Base-by-base conservation (phyloP, 2,329 filamentous ascomycete species). In the Penicillium polonicum region DNA sequence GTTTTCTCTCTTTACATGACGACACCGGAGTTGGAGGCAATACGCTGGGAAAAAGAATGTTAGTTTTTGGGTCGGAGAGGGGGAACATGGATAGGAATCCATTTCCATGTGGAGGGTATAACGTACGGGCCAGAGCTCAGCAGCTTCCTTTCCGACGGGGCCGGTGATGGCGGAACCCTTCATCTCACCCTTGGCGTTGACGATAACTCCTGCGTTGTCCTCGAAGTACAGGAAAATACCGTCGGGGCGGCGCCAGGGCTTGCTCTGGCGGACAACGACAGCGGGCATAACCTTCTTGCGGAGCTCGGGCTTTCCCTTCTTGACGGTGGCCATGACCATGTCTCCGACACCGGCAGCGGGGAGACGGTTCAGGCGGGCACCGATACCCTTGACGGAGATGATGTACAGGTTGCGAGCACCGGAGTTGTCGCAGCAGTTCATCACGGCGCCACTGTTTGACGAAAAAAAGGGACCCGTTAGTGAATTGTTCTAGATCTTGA, bases 161-260 rank as follows among this genome's bases (percentile, higher is more conserved):
- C 94, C 94, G 73, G 94, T 99, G 80, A 99, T 99, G 80, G 94
- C 94, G 68, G 92, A 97, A 78, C 94, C 94, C 90, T 99, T 99
- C 94, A 99, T 99, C 85, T 99, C 94, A 84, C 94, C 94, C 90
- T 99, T 99, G 82, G 93, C 92, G 87, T 99, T 99, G 86, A 99
- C 94, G 77, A 99, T 99, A 76, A 99, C 94, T 88, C 94, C 94
- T 79, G 94, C 94, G 82, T 99, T 99, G 84, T 99, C 95, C 91
- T 99, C 94, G 78, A 99, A 99, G 88, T 99, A 99, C 73, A 99
- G 88, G 87, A 91, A 99, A 76, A 97, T 90, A 82, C 94, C 95
- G 80, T 99, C 94, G 72, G 90, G 90, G 80, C 94, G 89, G 87
- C 94, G 92, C 94, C 94, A 99, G 75, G 94, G 94, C 89, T 99